phyloP scores from a whole-genome alignment of 139 green algal genomes.

The Tetradesmus obliquus region DNA sequence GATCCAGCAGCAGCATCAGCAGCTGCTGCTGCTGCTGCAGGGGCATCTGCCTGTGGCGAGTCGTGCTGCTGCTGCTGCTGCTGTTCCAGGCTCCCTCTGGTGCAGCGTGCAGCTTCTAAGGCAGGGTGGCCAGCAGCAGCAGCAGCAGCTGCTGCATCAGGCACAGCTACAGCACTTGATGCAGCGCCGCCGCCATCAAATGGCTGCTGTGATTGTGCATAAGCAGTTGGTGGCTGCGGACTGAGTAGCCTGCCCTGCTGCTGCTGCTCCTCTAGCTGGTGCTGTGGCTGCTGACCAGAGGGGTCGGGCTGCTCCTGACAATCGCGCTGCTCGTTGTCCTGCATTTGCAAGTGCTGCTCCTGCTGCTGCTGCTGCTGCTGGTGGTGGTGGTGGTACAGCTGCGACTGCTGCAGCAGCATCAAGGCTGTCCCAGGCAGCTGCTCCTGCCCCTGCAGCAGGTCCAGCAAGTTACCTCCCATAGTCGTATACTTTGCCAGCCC shows the following conservation, averaged over 20 bases:
- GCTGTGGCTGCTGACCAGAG: not conserved
- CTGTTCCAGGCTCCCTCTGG: not conserved
- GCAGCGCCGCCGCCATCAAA: not conserved
- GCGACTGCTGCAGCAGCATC: not conserved
- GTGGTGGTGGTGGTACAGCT: not conserved
- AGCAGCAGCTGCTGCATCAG: not conserved
- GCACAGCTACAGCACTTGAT: not conserved
- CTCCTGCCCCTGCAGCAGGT: not conserved
- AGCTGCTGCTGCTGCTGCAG: slow-evolving; percentile 8
- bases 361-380: not conserved
- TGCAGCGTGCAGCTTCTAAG: not conserved
- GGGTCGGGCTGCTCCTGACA: not conserved
- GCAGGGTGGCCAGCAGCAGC: not conserved
- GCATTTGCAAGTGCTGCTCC: too few relatives aligned
- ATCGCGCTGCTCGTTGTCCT: too few relatives aligned
- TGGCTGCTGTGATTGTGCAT: not conserved
- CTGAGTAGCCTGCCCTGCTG: not conserved
- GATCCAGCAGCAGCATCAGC: not conserved
- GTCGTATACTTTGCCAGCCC: not conserved
- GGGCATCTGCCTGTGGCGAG: not conserved
- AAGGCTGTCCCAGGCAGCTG: not conserved
- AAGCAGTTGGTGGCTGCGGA: not conserved
- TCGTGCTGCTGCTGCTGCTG: not conserved
- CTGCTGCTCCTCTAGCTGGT: not conserved
- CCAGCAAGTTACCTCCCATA: not conserved